Evolutionary conservation across 805 yeast genomes (phyloP), one percentile per base, ranked within the genome.

Genomic region (Cyberlindnera samutprakarnensis): DNA sequence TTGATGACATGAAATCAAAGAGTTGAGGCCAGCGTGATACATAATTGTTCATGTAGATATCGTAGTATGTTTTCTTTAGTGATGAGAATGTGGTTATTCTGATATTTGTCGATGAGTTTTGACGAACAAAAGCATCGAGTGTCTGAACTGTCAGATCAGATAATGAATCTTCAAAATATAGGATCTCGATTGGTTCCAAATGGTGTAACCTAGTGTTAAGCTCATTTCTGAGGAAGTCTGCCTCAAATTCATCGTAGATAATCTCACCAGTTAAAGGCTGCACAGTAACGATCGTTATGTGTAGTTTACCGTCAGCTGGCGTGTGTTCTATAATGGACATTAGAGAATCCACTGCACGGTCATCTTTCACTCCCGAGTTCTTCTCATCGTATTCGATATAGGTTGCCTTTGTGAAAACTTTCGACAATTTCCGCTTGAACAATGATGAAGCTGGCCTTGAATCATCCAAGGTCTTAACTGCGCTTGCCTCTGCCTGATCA

Each of bases 401-500:
- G 0, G 97, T 88, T 0, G 94, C 95, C 31, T 70, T 70, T 0
- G 96, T 85, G 51, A 78, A 85, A 0, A 85, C 75, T 7, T 75
- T 72, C 0, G 88, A 70, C 6, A 92, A 57, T 39, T 72, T 59
- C 28, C 97, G 61, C 31, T 70, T 70, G 56, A 90, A 84, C 2
- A 87, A 67, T 17, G 66, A 63, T 19, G 67, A 59, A 33, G 70
- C 71, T 38, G 70, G 77, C 5, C 70, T 54, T 3, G 72, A 57
- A 19, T 7, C 10, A 9, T 54, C 55, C 12, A 57, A 59, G 6
- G 70, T 66, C 47, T 84, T 84, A 11, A 84, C 63, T 0, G 86
- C 85, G 2, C 86, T 78, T 0, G 90, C 74, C 50, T 90, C 96
- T 5, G 72, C 61, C 49, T 92, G 97, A 47, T 80, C 79, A 0